Base-by-base conservation (phyloP, 139 green algal species). In the Ettlia oleoabundans region DNA sequence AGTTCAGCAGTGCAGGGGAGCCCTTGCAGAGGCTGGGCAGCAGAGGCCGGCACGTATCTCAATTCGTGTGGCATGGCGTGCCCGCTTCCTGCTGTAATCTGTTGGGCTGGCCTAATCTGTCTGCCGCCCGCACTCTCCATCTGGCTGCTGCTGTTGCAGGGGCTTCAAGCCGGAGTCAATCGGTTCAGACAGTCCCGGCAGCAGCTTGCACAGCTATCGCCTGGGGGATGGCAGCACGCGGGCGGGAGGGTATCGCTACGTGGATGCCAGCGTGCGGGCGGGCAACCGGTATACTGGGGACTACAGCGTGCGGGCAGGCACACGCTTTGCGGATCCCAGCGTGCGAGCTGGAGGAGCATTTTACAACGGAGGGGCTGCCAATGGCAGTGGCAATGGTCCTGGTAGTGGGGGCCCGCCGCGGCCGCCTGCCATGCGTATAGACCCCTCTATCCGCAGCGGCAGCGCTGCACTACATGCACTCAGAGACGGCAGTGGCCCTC, bases 261-360 rank as follows among this genome's bases (percentile, higher is more conserved):
- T n/a, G 26, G 70, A 77, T 42, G 43, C 43, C 70, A 42, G 26
- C 8, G 70, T 77, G 42, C 42, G 70, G 0, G 70, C 70, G 2
- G 70, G 43, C 26, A 64, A 26, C 41, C 28, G 70, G 4, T 77
- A 63, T 32, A 42, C n/a, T 15, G 70, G 70, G n/a, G 70, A 77
- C 42, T 28, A 28, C 70, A 64, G 42, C 28, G 70, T 77, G 42
- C 42, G 70, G 0, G 70, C 70, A 4, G 70, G 43, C 41, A 64
- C 24, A 22, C 42, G 70, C 10, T 77, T 63, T 43, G 42, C 30
- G n/a, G 70, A 86, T 37, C n/a, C 70, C 63, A 75, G 70, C 7
- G 70, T 81, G 15, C 69, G 81, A 33, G 81, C 81, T n/a, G 58
- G 79, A 66, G n/a, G 38, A 64, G 67, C 67, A 9, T 75, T 58